Evolutionary conservation across 2,329 filamentous ascomycete genomes (phyloP), one percentile per base, ranked within the genome.

Genomic region (Stachybotrys chartarum): DNA sequence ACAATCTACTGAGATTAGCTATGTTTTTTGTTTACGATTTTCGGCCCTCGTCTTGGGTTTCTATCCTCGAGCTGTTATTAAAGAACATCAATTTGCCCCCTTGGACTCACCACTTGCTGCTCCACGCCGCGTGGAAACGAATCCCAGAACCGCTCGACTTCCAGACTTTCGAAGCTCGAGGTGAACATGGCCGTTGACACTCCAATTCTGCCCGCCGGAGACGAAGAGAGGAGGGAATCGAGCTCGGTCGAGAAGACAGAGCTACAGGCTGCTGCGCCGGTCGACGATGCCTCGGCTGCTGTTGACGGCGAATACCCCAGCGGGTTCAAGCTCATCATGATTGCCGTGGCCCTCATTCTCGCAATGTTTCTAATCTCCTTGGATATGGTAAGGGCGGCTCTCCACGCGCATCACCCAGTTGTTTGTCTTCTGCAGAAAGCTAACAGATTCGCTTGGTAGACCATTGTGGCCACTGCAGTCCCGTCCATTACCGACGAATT

Each of bases 391-490:
- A n/a, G n/a, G n/a, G n/a, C n/a, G n/a, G n/a, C n/a, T n/a, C n/a
- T n/a, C n/a, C n/a, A n/a, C n/a, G n/a, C n/a, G n/a, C n/a, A n/a
- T n/a, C n/a, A n/a, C n/a, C n/a, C n/a, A n/a, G n/a, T n/a, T n/a
- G n/a, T n/a, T n/a, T n/a, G n/a, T n/a, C n/a, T n/a, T n/a, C n/a
- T n/a, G n/a, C n/a, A n/a, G n/a, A n/a, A n/a, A n/a, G n/a, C n/a
- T n/a, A n/a, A n/a, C n/a, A n/a, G n/a, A n/a, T n/a, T n/a, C n/a
- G n/a, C n/a, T n/a, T n/a, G n/a, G n/a, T n/a, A 74, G 66, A 74
- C 72, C 5, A 75, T 76, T 55, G 68, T 76, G 45, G 73, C 72
- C 4, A 75, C 72, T 0, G 73, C 73, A 7, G 73, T 76, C 32
- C 74, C 74, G 0, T 69, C 70, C 48, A 75, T 76, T 55, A 75